phyloP scores from a whole-genome alignment of 1,284 basidiomycete genomes.

The Apiotrichum laibachii region DNA sequence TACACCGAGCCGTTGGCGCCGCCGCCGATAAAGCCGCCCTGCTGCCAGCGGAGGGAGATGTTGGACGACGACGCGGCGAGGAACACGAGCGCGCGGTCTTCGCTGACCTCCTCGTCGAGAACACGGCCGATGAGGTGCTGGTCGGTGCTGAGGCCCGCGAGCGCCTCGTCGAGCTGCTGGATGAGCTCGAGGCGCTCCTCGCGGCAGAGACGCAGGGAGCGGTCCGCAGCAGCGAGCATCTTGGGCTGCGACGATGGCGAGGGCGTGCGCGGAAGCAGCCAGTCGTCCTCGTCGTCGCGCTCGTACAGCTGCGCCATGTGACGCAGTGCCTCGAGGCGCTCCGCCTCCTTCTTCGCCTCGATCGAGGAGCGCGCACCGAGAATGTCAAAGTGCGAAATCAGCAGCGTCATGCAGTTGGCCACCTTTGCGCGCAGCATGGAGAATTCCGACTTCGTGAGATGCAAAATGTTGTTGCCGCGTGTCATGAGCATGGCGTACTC shows the following conservation, averaged over 20 bases:
- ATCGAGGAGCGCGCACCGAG: conserved; percentile 83
- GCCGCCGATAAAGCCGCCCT: conserved; percentile 94
- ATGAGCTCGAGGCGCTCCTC: conserved; percentile 65
- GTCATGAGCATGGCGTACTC: conserved; percentile 92
- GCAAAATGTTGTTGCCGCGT: conserved; percentile 82
- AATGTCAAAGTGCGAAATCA: conserved; percentile 97
- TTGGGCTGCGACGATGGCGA: conserved; percentile 31
- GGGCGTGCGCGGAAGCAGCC: conserved; percentile 36
- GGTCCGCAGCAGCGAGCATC: conserved; percentile 51
- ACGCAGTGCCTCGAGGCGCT: conserved; percentile 70
- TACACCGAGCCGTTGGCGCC: conserved; percentile 99
- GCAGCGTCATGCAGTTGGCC: conserved; percentile 90
- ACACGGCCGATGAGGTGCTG: conserved; percentile 81
- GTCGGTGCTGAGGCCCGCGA: conserved; percentile 63
- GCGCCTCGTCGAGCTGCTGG: conserved; percentile 60
- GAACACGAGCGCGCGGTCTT: conserved; percentile 86
- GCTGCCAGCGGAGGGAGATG: conserved; percentile 97
- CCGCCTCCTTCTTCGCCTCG: conserved; percentile 84
- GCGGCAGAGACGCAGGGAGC: conserved; percentile 68
- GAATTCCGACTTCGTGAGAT: conserved; percentile 84
- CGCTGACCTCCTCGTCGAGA: conserved; percentile 82
- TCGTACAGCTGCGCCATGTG: conserved; percentile 61
- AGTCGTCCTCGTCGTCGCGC: conserved; percentile 56
- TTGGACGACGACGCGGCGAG: conserved; percentile 89
- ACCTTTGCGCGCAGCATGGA: conserved; percentile 86